A percentile compares a stretch with the other conserved stretches of the same genome.
Evolutionary conservation across 306 rosid genomes (phyloP).

Genomic region (Vicia villosa): DNA sequence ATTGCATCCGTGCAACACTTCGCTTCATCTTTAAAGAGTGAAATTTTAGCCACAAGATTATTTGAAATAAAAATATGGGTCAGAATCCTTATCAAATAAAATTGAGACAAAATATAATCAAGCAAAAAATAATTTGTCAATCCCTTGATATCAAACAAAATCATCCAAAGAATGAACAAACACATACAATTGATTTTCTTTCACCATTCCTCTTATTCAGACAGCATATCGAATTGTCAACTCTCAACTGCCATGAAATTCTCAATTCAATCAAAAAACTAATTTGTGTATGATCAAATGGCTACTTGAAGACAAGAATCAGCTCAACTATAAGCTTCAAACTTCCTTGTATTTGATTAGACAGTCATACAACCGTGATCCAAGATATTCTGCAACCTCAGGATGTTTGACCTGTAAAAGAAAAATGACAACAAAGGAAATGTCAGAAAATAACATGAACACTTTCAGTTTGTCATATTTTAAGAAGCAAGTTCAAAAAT

Average conservation of each 20-base stretch:
- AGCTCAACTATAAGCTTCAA: constrained; percentile 39
- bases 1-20: no score
- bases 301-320: constrained; percentile 2
- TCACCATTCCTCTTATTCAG: not conserved
- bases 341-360: constrained; percentile 80
- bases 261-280: not conserved
- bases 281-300: not conserved
- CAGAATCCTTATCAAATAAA: not conserved
- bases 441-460: not conserved
- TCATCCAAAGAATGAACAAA: not conserved
- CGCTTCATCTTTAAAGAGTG: no score
- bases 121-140: not conserved
- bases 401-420: constrained; percentile 75
- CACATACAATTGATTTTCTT: not conserved
- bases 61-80: no score
- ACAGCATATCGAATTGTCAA: not conserved
- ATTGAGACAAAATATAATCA: not conserved
- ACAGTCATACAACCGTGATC: constrained; percentile 88
- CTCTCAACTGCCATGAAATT: not conserved
- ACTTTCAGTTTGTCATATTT: not conserved
- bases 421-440: constrained; percentile 24
- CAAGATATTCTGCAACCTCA: constrained; percentile 94
- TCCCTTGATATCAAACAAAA: not conserved
- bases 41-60: no score
- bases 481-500: constrained; percentile 4